A percentile compares a stretch with the other conserved stretches of the same genome.
Conservation (phyloP, 2,329 filamentous ascomycete species). For the Hypoxylon sp. region DNA sequence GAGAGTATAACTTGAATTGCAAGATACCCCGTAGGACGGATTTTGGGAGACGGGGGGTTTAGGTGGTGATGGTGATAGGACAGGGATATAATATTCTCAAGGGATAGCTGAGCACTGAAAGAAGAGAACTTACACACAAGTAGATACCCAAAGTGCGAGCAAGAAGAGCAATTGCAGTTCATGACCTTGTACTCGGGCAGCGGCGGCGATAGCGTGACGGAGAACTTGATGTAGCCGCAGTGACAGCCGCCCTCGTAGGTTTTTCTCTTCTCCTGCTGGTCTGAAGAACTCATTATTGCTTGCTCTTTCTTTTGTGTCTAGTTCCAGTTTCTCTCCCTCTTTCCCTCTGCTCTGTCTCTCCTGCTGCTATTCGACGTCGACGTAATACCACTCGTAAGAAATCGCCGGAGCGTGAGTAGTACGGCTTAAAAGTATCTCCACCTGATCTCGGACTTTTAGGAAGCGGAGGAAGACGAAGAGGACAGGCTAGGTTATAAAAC, state of each 20-base stretch:
- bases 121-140: conserved; percentile 58
- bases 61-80: too few species aligned
- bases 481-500: background rate
- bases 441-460: background rate
- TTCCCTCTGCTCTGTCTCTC: background rate
- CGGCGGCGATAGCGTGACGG: conserved; percentile 62
- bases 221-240: conserved; percentile 64
- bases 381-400: background rate
- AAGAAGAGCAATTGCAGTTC: conserved; percentile 68
- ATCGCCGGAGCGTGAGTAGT: background rate
- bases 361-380: background rate
- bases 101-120: background rate
- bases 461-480: background rate
- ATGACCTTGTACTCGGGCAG: conserved; percentile 60
- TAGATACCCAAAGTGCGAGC: conserved; percentile 63
- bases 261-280: conserved; percentile 38
- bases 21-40: background rate
- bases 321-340: background rate
- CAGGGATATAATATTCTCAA: background rate
- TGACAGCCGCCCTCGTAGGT: conserved; percentile 66
- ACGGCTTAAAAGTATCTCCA: background rate
- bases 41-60: background rate
- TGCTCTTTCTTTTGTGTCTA: background rate
- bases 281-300: conserved; percentile 22
- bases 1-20: background rate